A percentile compares a stretch with the other conserved stretches of the same genome.
Conservation (phyloP, 2,329 filamentous ascomycete genomes). For the Fusarium fracticaudum region DNA sequence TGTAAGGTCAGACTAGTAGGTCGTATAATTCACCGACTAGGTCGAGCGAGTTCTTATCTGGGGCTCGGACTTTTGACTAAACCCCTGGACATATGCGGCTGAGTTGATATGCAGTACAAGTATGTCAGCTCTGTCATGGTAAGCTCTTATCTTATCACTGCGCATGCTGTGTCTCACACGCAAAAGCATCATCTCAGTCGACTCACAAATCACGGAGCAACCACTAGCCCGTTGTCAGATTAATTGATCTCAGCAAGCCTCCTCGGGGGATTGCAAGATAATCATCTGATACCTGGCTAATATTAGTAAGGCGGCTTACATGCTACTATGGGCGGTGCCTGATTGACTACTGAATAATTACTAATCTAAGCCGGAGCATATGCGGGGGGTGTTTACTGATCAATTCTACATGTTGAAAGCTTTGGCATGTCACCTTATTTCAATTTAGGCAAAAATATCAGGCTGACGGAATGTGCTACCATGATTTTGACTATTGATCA, state of each 20-base stretch:
- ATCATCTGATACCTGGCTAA: not conserved
- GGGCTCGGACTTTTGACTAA: too few relatives aligned
- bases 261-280: not conserved
- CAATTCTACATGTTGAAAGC: not conserved
- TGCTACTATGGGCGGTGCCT: not conserved
- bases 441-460: too few relatives aligned
- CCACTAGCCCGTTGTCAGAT: not conserved
- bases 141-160: not conserved
- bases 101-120: not conserved
- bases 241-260: too few relatives aligned
- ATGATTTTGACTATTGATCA: rapidly evolving
- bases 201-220: not conserved
- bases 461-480: not conserved
- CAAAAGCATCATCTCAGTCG: not conserved
- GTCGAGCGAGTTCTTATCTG: not conserved
- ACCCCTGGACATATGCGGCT: rapidly evolving
- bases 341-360: too few relatives aligned
- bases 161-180: not conserved
- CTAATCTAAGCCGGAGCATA: not conserved
- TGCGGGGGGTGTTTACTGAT: not conserved
- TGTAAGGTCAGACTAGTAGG: too few relatives aligned
- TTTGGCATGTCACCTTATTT: too few relatives aligned
- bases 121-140: not conserved
- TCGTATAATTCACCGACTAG: too few relatives aligned
- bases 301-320: not conserved